Percentiles rank a stretch among this genome's conserved stretches.
These are phyloP conservation scores for Fusarium caatingaense DNA, from an alignment of 2,329 filamentous ascomycete species.

Conservation along the genomic window DNA sequence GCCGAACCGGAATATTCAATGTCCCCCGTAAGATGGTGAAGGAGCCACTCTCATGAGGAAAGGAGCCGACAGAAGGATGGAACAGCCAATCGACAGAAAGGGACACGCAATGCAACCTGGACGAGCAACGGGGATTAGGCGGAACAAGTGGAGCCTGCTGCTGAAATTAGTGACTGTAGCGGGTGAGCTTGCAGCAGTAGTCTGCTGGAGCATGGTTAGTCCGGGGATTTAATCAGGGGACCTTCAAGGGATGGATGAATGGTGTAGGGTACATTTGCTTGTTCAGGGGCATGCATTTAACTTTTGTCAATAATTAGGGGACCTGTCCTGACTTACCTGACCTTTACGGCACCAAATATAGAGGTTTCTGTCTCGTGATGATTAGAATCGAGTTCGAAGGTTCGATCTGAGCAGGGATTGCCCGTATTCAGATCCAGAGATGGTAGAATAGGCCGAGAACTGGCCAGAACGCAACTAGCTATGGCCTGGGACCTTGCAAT, in stretches of 20 bases:
- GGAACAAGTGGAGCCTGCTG: conserved; percentile 19
- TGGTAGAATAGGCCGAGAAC: conserved; percentile 11
- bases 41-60: conserved; percentile 41
- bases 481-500: not conserved
- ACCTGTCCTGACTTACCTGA: not conserved
- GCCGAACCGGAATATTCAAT: conserved; percentile 44
- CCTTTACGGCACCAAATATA: not conserved
- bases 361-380: conserved; percentile 17
- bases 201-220: conserved; percentile 39
- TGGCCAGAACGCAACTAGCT: conserved; percentile 19
- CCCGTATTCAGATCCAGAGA: conserved; percentile 11
- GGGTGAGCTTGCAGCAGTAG: conserved; percentile 32
- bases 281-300: conserved; percentile 25
- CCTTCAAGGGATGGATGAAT: conserved; percentile 11
- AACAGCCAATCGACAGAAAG: conserved; percentile 33
- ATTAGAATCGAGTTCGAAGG: conserved; percentile 15
- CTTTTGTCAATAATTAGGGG: conserved; percentile 9
- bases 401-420: conserved; percentile 28
- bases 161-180: conserved; percentile 38
- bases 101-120: conserved; percentile 44
- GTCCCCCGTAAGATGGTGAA: conserved; percentile 37
- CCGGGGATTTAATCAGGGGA: conserved; percentile 38
- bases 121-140: conserved; percentile 28
- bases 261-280: conserved; percentile 8
- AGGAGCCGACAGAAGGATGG: conserved; percentile 28